A percentile compares a stretch with the other conserved stretches of the same genome.
phyloP scores from a whole-genome alignment of 805 yeast genomes.

The Ogataea pini region DNA sequence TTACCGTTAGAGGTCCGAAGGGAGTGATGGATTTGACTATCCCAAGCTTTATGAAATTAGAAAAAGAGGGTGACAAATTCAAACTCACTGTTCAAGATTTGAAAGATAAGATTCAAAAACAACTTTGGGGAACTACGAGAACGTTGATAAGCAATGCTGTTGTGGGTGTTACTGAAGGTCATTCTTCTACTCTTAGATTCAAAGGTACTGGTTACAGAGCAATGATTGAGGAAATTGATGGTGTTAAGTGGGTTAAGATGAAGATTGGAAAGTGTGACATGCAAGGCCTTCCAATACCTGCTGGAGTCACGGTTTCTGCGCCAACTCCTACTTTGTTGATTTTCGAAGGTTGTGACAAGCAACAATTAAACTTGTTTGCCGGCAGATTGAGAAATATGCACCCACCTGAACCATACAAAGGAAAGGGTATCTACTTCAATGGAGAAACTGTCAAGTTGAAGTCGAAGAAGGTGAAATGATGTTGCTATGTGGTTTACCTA shows the following conservation, averaged over 20 bases:
- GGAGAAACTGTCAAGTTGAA: slow-evolving; percentile 89
- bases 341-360: slow-evolving; percentile 85
- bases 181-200: slow-evolving; percentile 78
- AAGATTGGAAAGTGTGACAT: slow-evolving; percentile 87
- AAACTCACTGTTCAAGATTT: slow-evolving; percentile 51
- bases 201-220: slow-evolving; percentile 98
- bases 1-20: slow-evolving; percentile 73
- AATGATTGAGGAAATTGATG: slow-evolving; percentile 58
- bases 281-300: slow-evolving; percentile 76
- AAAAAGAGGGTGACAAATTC: slow-evolving; percentile 37
- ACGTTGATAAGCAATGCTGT: slow-evolving; percentile 74
- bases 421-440: slow-evolving; percentile 93
- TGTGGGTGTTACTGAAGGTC: slow-evolving; percentile 92
- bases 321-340: slow-evolving; percentile 87
- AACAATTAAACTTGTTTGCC: slow-evolving; percentile 84
- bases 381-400: slow-evolving; percentile 82
- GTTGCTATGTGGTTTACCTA: neutral
- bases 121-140: slow-evolving; percentile 96
- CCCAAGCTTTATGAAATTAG: slow-evolving; percentile 67
- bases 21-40: slow-evolving; percentile 65
- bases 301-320: slow-evolving; percentile 66
- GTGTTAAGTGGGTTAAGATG: slow-evolving; percentile 61
- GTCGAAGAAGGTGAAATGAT: slow-evolving; percentile 88
- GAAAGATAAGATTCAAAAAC: slow-evolving; percentile 67
- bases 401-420: slow-evolving; percentile 98